Percentiles rank a stretch among this genome's conserved stretches.
Conservation (phyloP, 495 filamentous ascomycete genomes). For the Xylaria flabelliformis region DNA sequence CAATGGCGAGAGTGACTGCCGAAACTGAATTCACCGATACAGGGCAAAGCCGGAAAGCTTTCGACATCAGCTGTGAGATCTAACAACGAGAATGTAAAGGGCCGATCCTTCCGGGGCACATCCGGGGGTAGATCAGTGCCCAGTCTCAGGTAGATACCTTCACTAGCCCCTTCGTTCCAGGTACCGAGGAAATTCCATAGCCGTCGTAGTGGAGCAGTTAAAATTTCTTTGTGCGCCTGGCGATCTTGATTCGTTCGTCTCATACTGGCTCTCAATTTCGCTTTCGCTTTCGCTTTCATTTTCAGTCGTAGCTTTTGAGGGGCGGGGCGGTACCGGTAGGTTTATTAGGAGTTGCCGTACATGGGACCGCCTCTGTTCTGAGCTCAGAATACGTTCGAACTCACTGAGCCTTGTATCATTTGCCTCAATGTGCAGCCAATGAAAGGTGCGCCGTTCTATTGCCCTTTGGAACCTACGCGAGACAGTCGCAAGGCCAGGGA, state of each 20-base stretch:
- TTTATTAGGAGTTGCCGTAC: not conserved
- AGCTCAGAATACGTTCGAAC: not conserved
- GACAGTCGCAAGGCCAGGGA: conserved; percentile 1
- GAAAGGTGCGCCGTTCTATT: conserved; percentile 4
- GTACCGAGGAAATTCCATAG: not conserved
- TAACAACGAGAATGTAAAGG: not conserved
- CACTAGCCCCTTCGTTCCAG: not conserved
- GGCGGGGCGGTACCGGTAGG: not conserved
- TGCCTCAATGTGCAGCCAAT: not conserved
- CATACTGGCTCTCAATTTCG: not conserved
- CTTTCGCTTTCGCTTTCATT: not conserved
- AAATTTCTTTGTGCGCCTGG: not conserved
- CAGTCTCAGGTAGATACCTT: not conserved
- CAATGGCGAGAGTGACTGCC: not conserved
- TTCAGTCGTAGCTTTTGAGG: not conserved
- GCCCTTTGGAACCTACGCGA: conserved; percentile 8
- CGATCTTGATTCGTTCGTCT: conserved; percentile 1
- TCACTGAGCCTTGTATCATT: not conserved
- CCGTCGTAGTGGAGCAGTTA: not conserved
- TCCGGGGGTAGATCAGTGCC: not conserved
- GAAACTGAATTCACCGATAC: not conserved
- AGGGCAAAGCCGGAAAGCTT: not conserved
- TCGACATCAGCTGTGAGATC: not conserved
- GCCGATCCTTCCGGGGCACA: not conserved
- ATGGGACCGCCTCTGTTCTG: not conserved